phyloP scores from a whole-genome alignment of 2,329 filamentous ascomycete species.

The Sphaerostilbella broomeana region DNA sequence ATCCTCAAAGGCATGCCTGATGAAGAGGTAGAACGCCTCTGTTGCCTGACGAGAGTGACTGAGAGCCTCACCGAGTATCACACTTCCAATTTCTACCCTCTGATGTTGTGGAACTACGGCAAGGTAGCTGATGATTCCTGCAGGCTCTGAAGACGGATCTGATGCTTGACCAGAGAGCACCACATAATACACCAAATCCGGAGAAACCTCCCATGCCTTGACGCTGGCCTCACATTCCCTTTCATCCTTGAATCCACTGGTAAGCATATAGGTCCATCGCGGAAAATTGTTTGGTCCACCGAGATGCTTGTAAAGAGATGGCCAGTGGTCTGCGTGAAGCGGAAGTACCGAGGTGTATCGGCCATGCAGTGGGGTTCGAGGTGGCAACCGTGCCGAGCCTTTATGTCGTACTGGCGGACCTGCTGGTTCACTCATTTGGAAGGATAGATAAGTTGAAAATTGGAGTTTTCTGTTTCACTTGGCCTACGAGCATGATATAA shows the following conservation, averaged over 20 bases:
- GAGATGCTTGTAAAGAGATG: slow-evolving; percentile 26
- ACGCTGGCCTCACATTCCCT: slow-evolving; percentile 18
- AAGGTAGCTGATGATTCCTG: slow-evolving; percentile 40
- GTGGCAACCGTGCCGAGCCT: slow-evolving; percentile 11
- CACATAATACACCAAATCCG: slow-evolving; percentile 37
- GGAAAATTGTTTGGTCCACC: slow-evolving; percentile 25
- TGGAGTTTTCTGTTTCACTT: too few species aligned
- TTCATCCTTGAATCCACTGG: slow-evolving; percentile 18
- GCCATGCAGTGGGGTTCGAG: slow-evolving; percentile 21
- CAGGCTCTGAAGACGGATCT: slow-evolving; percentile 23
- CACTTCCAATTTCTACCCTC: slow-evolving; percentile 50
- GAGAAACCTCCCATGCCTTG: slow-evolving; percentile 19
- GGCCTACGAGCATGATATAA: too few species aligned
- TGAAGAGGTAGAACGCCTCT: slow-evolving; percentile 51
- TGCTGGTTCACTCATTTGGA: slow-evolving; percentile 3
- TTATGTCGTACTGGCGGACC: slow-evolving; percentile 7
- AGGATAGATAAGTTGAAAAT: too few species aligned
- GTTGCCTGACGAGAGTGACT: slow-evolving; percentile 51
- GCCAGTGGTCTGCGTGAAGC: slow-evolving; percentile 21
- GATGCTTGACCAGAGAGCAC: slow-evolving; percentile 30
- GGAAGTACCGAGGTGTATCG: slow-evolving; percentile 26
- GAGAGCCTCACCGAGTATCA: slow-evolving; percentile 44
- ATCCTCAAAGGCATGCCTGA: slow-evolving; percentile 44
- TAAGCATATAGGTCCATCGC: slow-evolving; percentile 31
- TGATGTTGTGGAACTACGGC: slow-evolving; percentile 42